phyloP scores from a whole-genome alignment of 441 rosid genomes.

The Corymbia calophylla region DNA sequence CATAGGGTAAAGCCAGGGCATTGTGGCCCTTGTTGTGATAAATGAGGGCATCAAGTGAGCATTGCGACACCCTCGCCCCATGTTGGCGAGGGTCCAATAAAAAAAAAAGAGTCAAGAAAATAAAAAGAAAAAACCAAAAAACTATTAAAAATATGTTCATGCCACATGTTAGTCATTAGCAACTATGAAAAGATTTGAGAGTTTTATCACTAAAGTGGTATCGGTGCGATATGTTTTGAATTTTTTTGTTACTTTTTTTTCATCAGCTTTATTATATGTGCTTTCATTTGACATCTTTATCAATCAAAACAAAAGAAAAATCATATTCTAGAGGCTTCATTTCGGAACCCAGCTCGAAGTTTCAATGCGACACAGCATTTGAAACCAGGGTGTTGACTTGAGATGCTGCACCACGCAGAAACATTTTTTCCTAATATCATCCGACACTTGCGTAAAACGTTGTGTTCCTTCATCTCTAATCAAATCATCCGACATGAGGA shows the following conservation, averaged over 20 bases:
- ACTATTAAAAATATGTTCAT: too few relatives aligned
- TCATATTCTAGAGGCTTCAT: neutral
- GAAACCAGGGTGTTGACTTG: neutral
- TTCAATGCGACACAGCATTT: neutral
- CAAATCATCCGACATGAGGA: neutral
- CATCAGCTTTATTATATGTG: neutral
- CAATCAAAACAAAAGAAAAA: neutral
- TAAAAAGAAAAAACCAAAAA: too few relatives aligned
- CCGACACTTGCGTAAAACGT: neutral
- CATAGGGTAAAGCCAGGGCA: neutral
- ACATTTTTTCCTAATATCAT: neutral
- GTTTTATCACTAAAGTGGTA: too few relatives aligned
- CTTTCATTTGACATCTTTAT: neutral
- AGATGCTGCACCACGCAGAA: neutral
- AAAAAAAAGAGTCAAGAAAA: too few relatives aligned
- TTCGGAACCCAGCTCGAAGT: neutral
- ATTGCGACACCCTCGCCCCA: rapidly evolving
- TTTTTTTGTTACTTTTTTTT: neutral
- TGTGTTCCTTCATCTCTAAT: neutral
- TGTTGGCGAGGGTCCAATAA: neutral
- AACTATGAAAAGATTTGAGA: too few relatives aligned
- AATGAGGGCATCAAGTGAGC: neutral
- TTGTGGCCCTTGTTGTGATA: neutral
- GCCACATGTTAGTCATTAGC: rapidly evolving
- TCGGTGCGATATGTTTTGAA: rapidly evolving